Evolutionary conservation across 495 filamentous ascomycete species (phyloP).

Genomic region (Elasticomyces elasticus): DNA sequence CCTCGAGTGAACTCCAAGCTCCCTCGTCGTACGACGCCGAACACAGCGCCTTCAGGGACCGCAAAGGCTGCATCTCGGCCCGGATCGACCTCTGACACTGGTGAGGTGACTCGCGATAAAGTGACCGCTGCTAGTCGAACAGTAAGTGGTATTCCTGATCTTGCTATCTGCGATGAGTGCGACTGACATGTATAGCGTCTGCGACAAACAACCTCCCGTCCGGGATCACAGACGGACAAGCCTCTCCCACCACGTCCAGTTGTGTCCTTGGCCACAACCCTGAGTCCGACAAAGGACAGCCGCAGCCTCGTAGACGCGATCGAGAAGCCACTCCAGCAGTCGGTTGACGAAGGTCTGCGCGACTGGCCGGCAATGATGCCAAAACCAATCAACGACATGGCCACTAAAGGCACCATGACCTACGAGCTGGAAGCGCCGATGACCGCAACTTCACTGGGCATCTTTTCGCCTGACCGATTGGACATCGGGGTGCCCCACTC

Average conservation of each 20-base stretch:
- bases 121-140: background rate
- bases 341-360: background rate
- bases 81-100: background rate
- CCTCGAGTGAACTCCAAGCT: slow-evolving; percentile 8
- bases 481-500: background rate
- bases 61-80: background rate
- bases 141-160: background rate
- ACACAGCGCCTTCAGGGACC: background rate
- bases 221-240: slow-evolving; percentile 4
- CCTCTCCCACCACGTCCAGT: slow-evolving; percentile 15
- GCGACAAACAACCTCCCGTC: background rate
- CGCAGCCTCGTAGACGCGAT: slow-evolving; percentile 13
- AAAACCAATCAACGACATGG: background rate
- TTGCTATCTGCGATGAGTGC: background rate
- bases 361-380: slow-evolving; percentile 17
- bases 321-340: slow-evolving; percentile 9
- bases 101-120: background rate
- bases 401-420: background rate
- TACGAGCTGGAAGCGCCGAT: background rate
- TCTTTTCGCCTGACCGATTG: background rate
- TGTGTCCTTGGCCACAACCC: background rate
- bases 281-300: slow-evolving; percentile 10
- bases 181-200: background rate
- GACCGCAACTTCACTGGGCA: background rate
- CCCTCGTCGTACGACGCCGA: slow-evolving; percentile 7